Base-by-base conservation (phyloP, 208 protist genomes). In the Herpetomonas muscarum region DNA sequence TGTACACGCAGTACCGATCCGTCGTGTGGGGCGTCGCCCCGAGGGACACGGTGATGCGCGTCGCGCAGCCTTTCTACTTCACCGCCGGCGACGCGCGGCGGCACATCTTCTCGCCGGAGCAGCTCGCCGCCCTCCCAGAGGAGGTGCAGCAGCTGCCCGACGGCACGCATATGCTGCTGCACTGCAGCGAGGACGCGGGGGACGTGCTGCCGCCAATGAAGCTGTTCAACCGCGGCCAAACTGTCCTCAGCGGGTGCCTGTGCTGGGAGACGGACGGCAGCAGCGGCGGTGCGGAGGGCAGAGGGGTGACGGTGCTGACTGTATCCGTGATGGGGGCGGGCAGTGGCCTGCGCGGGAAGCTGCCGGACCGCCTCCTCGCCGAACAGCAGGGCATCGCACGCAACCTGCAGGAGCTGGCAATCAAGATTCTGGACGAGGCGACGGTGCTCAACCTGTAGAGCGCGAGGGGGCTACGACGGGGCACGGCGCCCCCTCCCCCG, bases 161-260 rank as follows among this genome's bases (percentile, higher is more conserved):
- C 1, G 19, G 55, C 34, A 60, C 59, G 0, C 52, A 44, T 45
- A 57, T 84, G 44, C 66, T 73, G 39, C 24, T 79, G 0, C 51
- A 60, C 6, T 60, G 51, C 31, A 64, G 39, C 19, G 72, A 76
- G 68, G 72, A 84, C 49, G 71, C 67, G 31, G 39, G 57, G 19
- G 60, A 48, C 7, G 64, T 76, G 34, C 28, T 84, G 13, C 71
- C 70, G 13, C 57, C 61, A 13, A 24, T 60, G 6, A 26, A 47
- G 49, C 41, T 67, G 3, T 76, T 64, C 49, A 21, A 64, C 22
- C 63, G 77, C 12, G 60, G 51, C 10, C 64, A 52, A 54, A 48
- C 55, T n/a, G 62, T 60, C 21, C n/a, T 65, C 9, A 70, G 47
- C 31, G 72, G 72, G 17, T 21, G 51, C 26, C 6, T 70, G 42